Evolutionary conservation across 768 basidiomycete species (phyloP).

Genomic region (Russula earlei): DNA sequence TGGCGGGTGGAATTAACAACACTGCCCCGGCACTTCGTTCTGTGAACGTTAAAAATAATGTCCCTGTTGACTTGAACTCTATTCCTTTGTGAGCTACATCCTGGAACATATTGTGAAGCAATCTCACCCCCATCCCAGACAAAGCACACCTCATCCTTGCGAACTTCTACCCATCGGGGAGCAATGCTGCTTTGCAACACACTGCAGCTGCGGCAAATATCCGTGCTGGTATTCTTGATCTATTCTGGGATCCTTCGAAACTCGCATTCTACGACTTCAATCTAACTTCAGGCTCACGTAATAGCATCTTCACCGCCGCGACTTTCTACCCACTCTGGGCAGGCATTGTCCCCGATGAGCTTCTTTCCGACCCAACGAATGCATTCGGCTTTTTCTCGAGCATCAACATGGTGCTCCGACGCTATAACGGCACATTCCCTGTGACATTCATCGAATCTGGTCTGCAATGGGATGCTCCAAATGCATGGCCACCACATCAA

Average conservation of each 20-base stretch:
- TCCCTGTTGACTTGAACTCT: constrained; percentile 76
- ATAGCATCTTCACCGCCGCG: constrained; percentile 59
- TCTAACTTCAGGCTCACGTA: constrained; percentile 54
- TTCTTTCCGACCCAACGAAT: constrained; percentile 45
- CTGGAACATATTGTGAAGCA: not conserved
- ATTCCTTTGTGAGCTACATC: constrained; percentile 58
- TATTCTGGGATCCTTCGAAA: constrained; percentile 75
- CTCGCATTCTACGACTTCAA: constrained; percentile 93
- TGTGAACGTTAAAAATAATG: constrained; percentile 57
- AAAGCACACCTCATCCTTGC: constrained; percentile 54
- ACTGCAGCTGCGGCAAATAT: constrained; percentile 45
- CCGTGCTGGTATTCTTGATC: constrained; percentile 68
- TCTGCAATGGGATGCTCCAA: constrained; percentile 86
- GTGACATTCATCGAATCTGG: constrained; percentile 70
- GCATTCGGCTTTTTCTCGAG: constrained; percentile 68
- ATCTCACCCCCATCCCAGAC: constrained; percentile 33
- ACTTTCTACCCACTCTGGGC: constrained; percentile 84
- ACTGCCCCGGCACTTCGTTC: constrained; percentile 51
- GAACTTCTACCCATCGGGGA: constrained; percentile 42
- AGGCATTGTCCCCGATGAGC: constrained; percentile 68
- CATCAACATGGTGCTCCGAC: constrained; percentile 67
- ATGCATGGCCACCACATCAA: constrained; percentile 81
- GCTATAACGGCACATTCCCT: constrained; percentile 84
- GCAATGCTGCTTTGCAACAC: constrained; percentile 37
- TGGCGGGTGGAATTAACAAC: constrained; percentile 32